Base-by-base conservation (phyloP, 2,329 filamentous ascomycete species). In the Aspergillus terreus region DNA sequence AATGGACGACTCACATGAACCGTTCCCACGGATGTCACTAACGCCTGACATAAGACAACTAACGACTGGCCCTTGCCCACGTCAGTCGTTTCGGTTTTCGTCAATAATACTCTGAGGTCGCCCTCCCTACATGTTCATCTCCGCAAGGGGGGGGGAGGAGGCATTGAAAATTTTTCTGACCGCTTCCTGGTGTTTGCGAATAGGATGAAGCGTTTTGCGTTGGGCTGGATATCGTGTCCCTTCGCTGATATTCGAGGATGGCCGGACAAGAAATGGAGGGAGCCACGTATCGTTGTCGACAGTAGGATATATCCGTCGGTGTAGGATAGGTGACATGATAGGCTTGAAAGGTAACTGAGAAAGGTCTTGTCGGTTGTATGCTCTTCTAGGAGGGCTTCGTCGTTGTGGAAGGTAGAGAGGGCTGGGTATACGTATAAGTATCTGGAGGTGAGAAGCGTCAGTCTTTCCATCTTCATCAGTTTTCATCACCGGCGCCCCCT, bases 1-100 rank as follows among this genome's bases (percentile, higher is more conserved):
- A n/a, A 38, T 38, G 35, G 40, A 42, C 40, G 19, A 42, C 40
- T 42, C 40, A 42, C 40, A 42, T 42, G 35, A 38, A 38, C 35
- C 35, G 12, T 38, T 38, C 35, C 35, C 35, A 23, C 19, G 12
- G 6, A 7, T 17, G 19, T 17, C 40, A 21, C 15, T 42, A 42
- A 21, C 19, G 19, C 17, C n/a, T 42, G 40, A 17, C 35, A 38
- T n/a, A 38, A 12, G 12, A 38, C 14, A n/a, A n/a, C 14, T n/a
- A n/a, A 14, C 15, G 12, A 17, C 7, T 38, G n/a, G 14, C 15
- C 40, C 4, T 42, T n/a, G 17, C 7, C 17, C 15, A n/a, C 40
- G 17, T 42, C 12, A 19, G 40, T 21, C 17, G 40, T 17, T 42
- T 6, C 4, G 19, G 15, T 19, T 12, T 42, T 42, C 40, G 17